Conservation (phyloP, 306 rosid species). For the Vicia sativa region DNA sequence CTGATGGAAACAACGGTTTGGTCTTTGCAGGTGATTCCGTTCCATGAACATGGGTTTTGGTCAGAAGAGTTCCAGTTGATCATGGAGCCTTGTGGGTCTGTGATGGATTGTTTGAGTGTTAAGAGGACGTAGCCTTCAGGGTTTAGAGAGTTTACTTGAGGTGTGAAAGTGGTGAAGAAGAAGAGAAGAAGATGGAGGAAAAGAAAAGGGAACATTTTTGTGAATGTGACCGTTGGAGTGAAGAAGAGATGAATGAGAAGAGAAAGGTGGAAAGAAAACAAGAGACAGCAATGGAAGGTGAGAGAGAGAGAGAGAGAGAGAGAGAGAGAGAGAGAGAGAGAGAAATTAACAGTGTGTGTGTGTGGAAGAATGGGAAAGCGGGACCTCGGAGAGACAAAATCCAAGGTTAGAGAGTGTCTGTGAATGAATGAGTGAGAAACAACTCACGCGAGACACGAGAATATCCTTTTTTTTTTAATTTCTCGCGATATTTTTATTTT, state of each 20-base stretch:
- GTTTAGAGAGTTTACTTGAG: constrained; percentile 57
- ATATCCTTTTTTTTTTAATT: not conserved
- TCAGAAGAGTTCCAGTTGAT: constrained; percentile 87
- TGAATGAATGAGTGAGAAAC: not conserved
- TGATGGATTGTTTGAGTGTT: constrained; percentile 62
- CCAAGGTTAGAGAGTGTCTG: constrained; percentile 36
- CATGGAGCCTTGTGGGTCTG: constrained; percentile 73
- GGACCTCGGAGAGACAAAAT: constrained; percentile 34
- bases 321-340: constrained; percentile 18
- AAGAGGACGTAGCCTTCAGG: constrained; percentile 73
- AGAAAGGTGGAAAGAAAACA: constrained; percentile 26
- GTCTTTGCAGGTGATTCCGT: constrained; percentile 86
- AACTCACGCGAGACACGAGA: constrained; percentile 16
- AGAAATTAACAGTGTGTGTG: constrained; percentile 39
- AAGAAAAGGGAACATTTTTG: constrained; percentile 38
- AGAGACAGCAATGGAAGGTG: constrained; percentile 34
- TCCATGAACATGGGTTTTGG: constrained; percentile 86
- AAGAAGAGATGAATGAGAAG: constrained; percentile 31
- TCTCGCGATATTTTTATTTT: constrained; percentile 32
- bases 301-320: constrained; percentile 7
- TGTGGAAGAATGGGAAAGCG: constrained; percentile 45
- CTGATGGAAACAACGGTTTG: constrained; percentile 75
- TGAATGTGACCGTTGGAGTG: constrained; percentile 45
- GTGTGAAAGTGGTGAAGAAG: constrained; percentile 48
- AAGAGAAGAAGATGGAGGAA: constrained; percentile 48